These are phyloP conservation scores for Pseudognaphalium luteoalbum DNA, from an alignment of 129 eudicot genomes.

Conservation along the genomic window DNA sequence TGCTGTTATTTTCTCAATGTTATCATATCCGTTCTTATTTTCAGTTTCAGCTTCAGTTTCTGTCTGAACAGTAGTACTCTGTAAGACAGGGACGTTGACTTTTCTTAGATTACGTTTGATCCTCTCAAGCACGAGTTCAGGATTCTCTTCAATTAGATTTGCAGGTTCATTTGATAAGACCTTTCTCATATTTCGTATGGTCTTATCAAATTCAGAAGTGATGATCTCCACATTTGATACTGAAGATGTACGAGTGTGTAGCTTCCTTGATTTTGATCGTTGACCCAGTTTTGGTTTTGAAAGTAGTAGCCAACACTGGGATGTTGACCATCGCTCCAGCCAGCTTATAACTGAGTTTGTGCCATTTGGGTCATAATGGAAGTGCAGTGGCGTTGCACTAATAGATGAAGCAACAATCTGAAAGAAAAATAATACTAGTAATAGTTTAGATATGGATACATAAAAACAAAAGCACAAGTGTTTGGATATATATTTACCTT, in stretches of 20 bases:
- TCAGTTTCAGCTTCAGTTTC: constrained; percentile 25
- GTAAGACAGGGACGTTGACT: constrained; percentile 36
- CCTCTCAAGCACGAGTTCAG: constrained; percentile 49
- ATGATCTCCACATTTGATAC: constrained; percentile 30
- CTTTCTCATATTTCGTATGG: constrained; percentile 32
- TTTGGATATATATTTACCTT: constrained; percentile 33
- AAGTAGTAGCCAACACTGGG: constrained; percentile 41
- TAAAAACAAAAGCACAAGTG: not conserved
- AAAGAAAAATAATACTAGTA: constrained; percentile 10
- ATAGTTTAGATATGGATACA: not conserved
- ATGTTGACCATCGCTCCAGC: constrained; percentile 58
- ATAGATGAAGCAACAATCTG: constrained; percentile 47
- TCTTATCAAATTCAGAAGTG: constrained; percentile 48
- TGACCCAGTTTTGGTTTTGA: constrained; percentile 27
- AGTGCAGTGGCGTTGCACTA: constrained; percentile 42
- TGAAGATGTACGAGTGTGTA: constrained; percentile 29
- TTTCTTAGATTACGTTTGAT: constrained; percentile 47
- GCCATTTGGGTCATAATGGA: constrained; percentile 44
- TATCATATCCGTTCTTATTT: constrained; percentile 4
- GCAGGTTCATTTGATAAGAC: constrained; percentile 20
- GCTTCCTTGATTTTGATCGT: constrained; percentile 27
- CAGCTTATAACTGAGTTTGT: constrained; percentile 47
- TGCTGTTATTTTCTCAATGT: not conserved
- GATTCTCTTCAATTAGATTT: constrained; percentile 38
- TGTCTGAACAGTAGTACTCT: constrained; percentile 14